These are phyloP conservation scores for Lodderomyces elongisporus DNA, from an alignment of 1,139 yeast species.

Conservation along the genomic window DNA sequence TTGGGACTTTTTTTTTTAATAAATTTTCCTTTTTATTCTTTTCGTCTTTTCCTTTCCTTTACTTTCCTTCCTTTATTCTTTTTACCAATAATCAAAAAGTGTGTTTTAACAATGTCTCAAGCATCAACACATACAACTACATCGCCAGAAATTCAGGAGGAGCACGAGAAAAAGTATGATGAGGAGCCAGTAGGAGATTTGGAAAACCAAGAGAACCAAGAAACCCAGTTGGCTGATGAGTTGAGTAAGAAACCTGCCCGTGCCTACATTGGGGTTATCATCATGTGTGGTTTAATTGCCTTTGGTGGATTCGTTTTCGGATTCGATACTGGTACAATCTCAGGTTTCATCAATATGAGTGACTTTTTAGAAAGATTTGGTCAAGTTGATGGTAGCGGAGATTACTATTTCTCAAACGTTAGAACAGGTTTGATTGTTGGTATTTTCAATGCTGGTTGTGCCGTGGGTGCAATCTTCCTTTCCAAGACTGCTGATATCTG, in stretches of 20 bases:
- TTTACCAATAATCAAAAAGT: too few species aligned
- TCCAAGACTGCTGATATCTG: conserved; percentile 47
- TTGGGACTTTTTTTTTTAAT: neutral
- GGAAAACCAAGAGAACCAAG: conserved; percentile 1
- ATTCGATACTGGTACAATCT: conserved; percentile 71
- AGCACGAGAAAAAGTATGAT: conserved; percentile 26
- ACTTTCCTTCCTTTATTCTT: too few species aligned
- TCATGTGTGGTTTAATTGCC: conserved; percentile 39
- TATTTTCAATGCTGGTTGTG: conserved; percentile 67
- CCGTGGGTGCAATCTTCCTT: conserved; percentile 63
- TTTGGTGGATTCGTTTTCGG: conserved; percentile 73
- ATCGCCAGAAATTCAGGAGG: conserved; percentile 22
- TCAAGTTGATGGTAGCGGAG: conserved; percentile 22
- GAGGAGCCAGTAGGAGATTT: conserved; percentile 1
- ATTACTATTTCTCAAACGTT: conserved; percentile 34
- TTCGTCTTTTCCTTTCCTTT: neutral
- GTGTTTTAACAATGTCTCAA: conserved; percentile 3
- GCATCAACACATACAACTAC: conserved; percentile 2
- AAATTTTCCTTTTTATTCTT: neutral
- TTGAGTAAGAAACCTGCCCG: conserved; percentile 8
- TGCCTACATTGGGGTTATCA: conserved; percentile 8
- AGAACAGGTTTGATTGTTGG: conserved; percentile 57
- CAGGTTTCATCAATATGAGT: conserved; percentile 58
- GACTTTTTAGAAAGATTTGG: conserved; percentile 50
- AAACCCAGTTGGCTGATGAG: conserved; percentile 1